These are phyloP conservation scores for Podaxis sp. DNA, from an alignment of 768 basidiomycete genomes.

Conservation along the genomic window DNA sequence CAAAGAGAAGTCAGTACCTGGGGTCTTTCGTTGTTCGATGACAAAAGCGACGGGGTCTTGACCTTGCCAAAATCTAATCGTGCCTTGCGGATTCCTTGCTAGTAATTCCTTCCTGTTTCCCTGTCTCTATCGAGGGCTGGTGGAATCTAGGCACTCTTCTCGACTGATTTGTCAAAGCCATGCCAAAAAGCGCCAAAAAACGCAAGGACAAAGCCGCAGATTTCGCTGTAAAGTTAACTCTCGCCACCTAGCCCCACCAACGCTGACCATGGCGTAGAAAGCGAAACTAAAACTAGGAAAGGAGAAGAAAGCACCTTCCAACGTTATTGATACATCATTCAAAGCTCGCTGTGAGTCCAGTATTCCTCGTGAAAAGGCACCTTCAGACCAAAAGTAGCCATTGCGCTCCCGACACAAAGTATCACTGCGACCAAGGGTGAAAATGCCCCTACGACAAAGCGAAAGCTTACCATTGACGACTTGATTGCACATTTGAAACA, in stretches of 20 bases:
- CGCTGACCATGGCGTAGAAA: constrained; percentile 58
- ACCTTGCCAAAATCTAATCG: neutral
- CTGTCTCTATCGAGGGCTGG: neutral
- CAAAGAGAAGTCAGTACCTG: neutral
- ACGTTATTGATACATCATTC: constrained; percentile 95
- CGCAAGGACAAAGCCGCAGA: constrained; percentile 85
- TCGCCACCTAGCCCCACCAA: neutral
- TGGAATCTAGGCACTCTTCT: no score
- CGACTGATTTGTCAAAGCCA: constrained; percentile 16
- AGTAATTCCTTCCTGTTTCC: neutral
- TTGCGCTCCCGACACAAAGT: constrained; percentile 84
- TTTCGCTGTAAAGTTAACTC: constrained; percentile 55
- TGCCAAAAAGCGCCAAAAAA: constrained; percentile 89
- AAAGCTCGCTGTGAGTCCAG: constrained; percentile 80
- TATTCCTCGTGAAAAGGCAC: neutral
- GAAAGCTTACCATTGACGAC: constrained; percentile 73
- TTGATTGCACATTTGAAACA: constrained; percentile 78
- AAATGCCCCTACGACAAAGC: constrained; percentile 64
- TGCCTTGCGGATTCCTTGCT: neutral
- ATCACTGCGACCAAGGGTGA: constrained; percentile 56
- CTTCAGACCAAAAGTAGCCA: constrained; percentile 50
- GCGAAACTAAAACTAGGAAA: constrained; percentile 95
- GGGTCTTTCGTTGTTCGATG: neutral
- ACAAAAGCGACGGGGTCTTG: neutral
- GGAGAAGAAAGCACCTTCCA: constrained; percentile 75